Evolutionary conservation across 768 basidiomycete species (phyloP).

Genomic region (Leucocoprinus leucothites): DNA sequence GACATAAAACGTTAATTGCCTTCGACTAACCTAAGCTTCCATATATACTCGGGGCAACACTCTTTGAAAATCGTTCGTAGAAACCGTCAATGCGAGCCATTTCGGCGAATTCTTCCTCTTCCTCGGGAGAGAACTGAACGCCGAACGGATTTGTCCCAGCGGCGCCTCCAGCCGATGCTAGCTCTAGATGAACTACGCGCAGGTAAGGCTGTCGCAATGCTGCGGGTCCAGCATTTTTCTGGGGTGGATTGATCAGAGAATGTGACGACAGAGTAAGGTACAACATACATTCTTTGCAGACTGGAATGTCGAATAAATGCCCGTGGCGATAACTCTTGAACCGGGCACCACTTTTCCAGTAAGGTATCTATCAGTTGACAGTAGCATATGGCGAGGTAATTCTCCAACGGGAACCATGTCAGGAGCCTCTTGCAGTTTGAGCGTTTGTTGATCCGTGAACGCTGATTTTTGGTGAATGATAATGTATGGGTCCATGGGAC

Average conservation of each 20-base stretch:
- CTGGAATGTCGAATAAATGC: constrained; percentile 96
- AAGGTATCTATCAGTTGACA: constrained; percentile 87
- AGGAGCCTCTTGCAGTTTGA: constrained; percentile 97
- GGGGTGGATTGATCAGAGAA: background rate
- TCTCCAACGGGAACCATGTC: constrained; percentile 99
- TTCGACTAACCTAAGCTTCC: constrained; percentile 74
- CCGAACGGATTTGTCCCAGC: constrained; percentile 84
- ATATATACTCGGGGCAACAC: constrained; percentile 96
- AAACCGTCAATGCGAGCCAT: constrained; percentile 87
- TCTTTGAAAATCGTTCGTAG: constrained; percentile 91
- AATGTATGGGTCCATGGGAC: constrained; percentile 93
- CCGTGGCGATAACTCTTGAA: constrained; percentile 91
- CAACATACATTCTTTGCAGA: constrained; percentile 73
- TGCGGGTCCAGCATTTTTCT: constrained; percentile 82
- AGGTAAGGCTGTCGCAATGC: constrained; percentile 94
- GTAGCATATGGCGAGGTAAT: constrained; percentile 89
- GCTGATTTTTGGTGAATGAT: constrained; percentile 92
- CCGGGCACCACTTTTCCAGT: constrained; percentile 95
- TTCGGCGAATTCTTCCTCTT: constrained; percentile 94
- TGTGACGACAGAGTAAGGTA: background rate
- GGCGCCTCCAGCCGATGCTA: constrained; percentile 74
- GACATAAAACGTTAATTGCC: background rate
- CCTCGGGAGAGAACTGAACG: constrained; percentile 86
- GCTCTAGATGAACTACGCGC: constrained; percentile 87
- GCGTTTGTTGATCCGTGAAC: constrained; percentile 93